Base-by-base conservation (phyloP, 169 alveolate species). In the Fabrea salina region DNA sequence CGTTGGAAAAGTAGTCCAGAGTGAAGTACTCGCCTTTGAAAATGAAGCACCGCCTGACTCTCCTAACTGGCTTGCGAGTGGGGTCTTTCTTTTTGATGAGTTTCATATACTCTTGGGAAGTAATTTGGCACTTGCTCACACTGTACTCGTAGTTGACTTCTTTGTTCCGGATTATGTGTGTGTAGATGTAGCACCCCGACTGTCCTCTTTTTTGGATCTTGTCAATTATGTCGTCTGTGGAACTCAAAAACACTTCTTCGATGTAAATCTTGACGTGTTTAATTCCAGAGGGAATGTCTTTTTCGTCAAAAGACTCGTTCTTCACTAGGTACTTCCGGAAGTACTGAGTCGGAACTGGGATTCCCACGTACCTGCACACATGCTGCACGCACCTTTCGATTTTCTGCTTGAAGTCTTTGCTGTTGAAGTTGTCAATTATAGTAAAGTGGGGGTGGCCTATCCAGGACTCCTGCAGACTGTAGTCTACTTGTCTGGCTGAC, bases 391-490 rank as follows among this genome's bases (percentile, higher is more conserved):
- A 47, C 39, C 75, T 75, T 13, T 79, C 61, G 11, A 91, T 83
- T 61, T 91, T 91, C 19, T 82, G 84, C 50, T 86, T 82, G 56
- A 91, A 91, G 16, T 82, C 77, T 35, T 70, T 39, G 0, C 57
- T 75, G 37, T 66, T 68, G 4, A 75, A 54, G 70, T 91, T 91
- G 44, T 87, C 93, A 35, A 91, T 79, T 32, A 84, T 86, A 3
- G 70, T 66, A 64, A 83, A 82, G 47, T 87, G 89, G 7, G 93
- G 91, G 75, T 91, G 95, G 5, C 95, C 95, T 3, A 82, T 56
- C 93, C 93, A 90, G 6, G 95, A 93, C 5, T 64, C 79, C 44
- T 85, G 70, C 0, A 85, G 72, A 39, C 82, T 87, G 61, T 56
- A 64, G 72, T 90, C 95, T 19, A 82, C 51, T 32, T 58, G 70